Evolutionary conservation across 1,139 yeast genomes (phyloP).

Genomic region (Pichia sp.): DNA sequence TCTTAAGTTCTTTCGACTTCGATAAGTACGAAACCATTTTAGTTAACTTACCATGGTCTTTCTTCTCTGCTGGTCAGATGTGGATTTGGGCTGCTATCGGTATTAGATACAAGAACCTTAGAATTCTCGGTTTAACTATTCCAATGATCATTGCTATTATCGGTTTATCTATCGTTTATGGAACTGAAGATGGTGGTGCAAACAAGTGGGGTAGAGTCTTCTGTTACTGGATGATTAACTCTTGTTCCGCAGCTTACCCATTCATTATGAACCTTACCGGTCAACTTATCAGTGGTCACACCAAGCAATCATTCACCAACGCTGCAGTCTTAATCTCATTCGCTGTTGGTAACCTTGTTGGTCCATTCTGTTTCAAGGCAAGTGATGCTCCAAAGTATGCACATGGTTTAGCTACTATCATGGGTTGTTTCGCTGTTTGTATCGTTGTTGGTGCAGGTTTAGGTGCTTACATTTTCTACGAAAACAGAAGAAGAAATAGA

Average conservation of each 20-base stretch:
- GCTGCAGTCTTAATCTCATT: conserved; percentile 58
- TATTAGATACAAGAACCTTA: conserved; percentile 18
- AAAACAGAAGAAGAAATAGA: conserved; percentile 43
- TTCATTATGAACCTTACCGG: conserved; percentile 18
- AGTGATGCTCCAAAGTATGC: conserved; percentile 50
- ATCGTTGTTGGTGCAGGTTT: conserved; percentile 38
- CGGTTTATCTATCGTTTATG: conserved; percentile 25
- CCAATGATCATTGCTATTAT: conserved; percentile 24
- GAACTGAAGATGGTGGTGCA: conserved; percentile 22
- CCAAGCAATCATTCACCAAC: conserved; percentile 58
- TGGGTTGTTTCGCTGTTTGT: conserved; percentile 42
- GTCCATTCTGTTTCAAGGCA: conserved; percentile 62
- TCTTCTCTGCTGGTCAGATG: conserved; percentile 24
- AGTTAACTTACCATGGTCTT: conserved; percentile 19
- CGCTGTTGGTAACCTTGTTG: conserved; percentile 64
- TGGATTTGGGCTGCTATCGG: conserved; percentile 22
- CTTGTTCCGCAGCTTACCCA: conserved; percentile 18
- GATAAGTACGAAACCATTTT: conserved; percentile 15
- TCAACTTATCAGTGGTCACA: conserved; percentile 60
- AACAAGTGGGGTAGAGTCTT: conserved; percentile 26
- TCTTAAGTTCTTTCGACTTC: conserved; percentile 15
- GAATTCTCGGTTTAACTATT: conserved; percentile 23
- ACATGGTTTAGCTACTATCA: conserved; percentile 46
- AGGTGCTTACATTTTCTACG: conserved; percentile 36
- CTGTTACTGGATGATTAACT: conserved; percentile 28